These are phyloP conservation scores for Ascochyta koolunga DNA, from an alignment of 2,329 filamentous ascomycete genomes.

Conservation along the genomic window DNA sequence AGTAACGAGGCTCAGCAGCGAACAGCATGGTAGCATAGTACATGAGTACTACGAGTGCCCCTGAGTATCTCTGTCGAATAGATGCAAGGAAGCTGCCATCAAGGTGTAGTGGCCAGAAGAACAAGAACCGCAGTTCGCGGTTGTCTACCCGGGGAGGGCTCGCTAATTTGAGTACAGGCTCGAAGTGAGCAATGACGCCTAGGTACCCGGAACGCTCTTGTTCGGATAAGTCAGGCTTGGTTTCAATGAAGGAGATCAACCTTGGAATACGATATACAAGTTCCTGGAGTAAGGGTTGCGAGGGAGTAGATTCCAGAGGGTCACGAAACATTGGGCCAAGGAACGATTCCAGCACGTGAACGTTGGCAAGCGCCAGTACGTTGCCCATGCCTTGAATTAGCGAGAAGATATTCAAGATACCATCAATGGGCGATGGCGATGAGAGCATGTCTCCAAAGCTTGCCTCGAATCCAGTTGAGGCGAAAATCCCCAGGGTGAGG, in stretches of 20 bases:
- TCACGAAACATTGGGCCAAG: conserved; percentile 32
- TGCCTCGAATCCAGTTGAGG: conserved; percentile 36
- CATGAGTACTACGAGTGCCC: conserved; percentile 47
- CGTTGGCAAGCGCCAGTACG: conserved; percentile 32
- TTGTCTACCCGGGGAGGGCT: conserved; percentile 35
- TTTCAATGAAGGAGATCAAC: conserved; percentile 29
- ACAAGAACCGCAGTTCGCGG: conserved; percentile 45
- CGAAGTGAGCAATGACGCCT: conserved; percentile 23
- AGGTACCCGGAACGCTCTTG: conserved; percentile 24
- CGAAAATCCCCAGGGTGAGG: conserved; percentile 40
- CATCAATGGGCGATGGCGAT: conserved; percentile 32
- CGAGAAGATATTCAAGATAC: conserved; percentile 42
- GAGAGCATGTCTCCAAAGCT: conserved; percentile 10
- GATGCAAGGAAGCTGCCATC: conserved; percentile 38
- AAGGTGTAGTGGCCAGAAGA: conserved; percentile 48
- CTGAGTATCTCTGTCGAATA: conserved; percentile 40
- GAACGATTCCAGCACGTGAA: conserved; percentile 29
- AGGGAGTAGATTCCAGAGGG: conserved; percentile 25
- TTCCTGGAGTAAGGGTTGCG: conserved; percentile 37
- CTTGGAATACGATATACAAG: conserved; percentile 28
- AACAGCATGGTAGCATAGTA: conserved; percentile 47
- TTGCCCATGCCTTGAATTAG: conserved; percentile 45
- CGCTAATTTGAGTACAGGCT: conserved; percentile 27
- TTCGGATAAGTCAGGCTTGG: conserved; percentile 25
- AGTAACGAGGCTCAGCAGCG: conserved; percentile 44